These are phyloP conservation scores for Thuidium tamariscinum DNA, from an alignment of 225 moss, liverwort and hornwort species.

Conservation along the genomic window DNA sequence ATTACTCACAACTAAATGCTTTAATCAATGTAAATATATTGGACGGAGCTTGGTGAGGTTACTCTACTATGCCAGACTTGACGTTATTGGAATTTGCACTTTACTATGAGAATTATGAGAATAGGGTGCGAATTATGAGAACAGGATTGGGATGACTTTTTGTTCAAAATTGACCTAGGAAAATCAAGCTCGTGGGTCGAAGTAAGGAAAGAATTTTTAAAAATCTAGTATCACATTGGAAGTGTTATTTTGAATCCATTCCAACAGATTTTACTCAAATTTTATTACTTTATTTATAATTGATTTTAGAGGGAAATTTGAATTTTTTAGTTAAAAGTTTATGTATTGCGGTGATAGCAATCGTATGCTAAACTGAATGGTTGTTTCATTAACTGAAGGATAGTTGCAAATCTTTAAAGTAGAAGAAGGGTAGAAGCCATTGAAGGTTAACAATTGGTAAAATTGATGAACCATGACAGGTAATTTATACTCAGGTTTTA, in stretches of 20 bases:
- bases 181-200: not conserved
- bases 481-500: not conserved
- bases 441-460: not conserved
- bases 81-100: not conserved
- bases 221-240: not conserved
- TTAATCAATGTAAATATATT: not conserved
- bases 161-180: not conserved
- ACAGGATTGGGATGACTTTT: not conserved
- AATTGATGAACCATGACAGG: not conserved
- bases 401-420: not conserved
- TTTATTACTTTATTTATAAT: not conserved
- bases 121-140: not conserved
- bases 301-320: too few relatives aligned
- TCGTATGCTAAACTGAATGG: not conserved
- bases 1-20: not conserved
- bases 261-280: not conserved
- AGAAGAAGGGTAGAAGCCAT: not conserved
- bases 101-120: not conserved
- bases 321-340: not conserved
- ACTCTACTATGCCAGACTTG: not conserved
- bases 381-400: not conserved
- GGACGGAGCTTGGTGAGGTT: not conserved
- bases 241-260: not conserved
- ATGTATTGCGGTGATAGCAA: too few relatives aligned
- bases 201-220: not conserved